Conservation (phyloP, 176 grass and related monocot genomes). For the Saccharum spontaneum region DNA sequence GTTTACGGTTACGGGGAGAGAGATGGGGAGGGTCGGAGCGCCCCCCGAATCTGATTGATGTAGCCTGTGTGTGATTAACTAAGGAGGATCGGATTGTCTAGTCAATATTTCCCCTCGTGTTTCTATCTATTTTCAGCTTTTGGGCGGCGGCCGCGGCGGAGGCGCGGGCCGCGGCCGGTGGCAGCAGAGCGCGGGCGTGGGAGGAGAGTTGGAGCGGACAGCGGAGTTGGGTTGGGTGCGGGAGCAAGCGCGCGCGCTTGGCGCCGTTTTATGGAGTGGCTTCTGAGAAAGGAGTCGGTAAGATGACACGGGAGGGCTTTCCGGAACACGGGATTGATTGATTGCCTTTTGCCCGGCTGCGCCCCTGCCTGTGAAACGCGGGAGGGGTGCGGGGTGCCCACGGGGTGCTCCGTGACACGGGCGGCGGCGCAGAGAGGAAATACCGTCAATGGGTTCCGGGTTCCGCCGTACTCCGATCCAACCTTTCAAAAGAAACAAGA, state of each 20-base stretch:
- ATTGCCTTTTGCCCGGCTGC: background rate
- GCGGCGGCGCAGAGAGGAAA: too few species aligned
- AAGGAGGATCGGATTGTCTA: background rate
- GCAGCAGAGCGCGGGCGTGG: background rate
- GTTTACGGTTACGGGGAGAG: background rate
- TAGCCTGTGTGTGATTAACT: background rate
- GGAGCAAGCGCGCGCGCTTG: slow-evolving; percentile 16
- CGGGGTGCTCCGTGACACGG: too few species aligned
- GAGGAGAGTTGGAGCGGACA: background rate
- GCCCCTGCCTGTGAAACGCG: background rate
- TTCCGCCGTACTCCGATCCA: too few species aligned
- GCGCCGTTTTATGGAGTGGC: slow-evolving; percentile 18
- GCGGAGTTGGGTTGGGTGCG: background rate
- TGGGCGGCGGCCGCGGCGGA: background rate
- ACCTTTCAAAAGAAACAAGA: too few species aligned
- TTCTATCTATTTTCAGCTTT: background rate
- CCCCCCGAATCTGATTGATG: background rate
- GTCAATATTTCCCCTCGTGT: background rate
- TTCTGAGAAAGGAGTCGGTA: background rate
- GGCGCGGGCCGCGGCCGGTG: background rate
- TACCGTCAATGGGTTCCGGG: too few species aligned
- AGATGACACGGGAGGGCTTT: background rate
- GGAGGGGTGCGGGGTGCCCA: too few species aligned
- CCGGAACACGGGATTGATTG: background rate
- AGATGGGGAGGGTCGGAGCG: background rate